Conservation (phyloP, 208 protist genomes). For the Crithidia bombi region DNA sequence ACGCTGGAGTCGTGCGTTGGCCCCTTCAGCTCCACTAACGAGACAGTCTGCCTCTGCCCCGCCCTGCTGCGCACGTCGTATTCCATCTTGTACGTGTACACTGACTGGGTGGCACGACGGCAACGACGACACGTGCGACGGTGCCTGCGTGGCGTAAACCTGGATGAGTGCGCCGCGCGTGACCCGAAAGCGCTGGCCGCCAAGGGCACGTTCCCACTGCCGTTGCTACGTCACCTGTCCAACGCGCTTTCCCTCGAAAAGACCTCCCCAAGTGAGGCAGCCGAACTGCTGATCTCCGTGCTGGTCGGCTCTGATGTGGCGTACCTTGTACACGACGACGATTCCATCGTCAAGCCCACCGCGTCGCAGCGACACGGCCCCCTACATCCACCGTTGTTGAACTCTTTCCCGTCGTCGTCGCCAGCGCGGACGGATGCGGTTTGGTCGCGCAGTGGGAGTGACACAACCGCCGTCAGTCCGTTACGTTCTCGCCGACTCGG, state of each 20-base stretch:
- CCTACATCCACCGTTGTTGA: slow-evolving; percentile 9
- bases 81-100: slow-evolving; percentile 17
- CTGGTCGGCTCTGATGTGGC: slow-evolving; percentile 40
- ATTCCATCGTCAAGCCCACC: neutral
- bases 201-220: slow-evolving; percentile 32
- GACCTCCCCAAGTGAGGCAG: slow-evolving; percentile 7
- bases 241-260: slow-evolving; percentile 23
- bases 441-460: neutral
- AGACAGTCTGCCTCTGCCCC: slow-evolving; percentile 26
- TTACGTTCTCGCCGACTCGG: neutral
- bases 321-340: slow-evolving; percentile 20
- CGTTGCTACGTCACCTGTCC: slow-evolving; percentile 24
- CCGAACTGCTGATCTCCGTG: slow-evolving; percentile 33
- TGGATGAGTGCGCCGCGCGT: slow-evolving; percentile 25
- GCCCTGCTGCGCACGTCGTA: slow-evolving; percentile 20
- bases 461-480: neutral
- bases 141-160: slow-evolving; percentile 33
- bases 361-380: neutral
- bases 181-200: slow-evolving; percentile 27
- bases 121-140: slow-evolving; percentile 14
- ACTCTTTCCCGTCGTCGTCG: neutral
- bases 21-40: slow-evolving; percentile 3
- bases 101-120: slow-evolving; percentile 13
- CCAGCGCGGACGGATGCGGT: neutral
- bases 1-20: neutral